These are phyloP conservation scores for Pochonia chlamydosporia DNA, from an alignment of 2,329 filamentous ascomycete genomes.

Conservation along the genomic window DNA sequence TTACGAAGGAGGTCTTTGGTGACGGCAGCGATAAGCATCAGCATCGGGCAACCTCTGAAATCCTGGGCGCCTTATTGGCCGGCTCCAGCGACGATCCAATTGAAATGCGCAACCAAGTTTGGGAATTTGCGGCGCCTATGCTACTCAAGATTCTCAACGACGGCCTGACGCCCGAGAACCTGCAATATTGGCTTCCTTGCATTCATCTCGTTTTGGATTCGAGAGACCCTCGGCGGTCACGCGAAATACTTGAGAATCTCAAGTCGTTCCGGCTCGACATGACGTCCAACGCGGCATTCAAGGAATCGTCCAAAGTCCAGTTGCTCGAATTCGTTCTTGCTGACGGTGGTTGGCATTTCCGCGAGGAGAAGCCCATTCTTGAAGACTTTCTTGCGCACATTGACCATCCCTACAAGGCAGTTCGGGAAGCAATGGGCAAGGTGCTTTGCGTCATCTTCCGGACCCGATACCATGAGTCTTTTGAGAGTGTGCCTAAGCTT, in stretches of 20 bases:
- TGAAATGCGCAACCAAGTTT: slow-evolving; percentile 69
- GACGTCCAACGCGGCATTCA: slow-evolving; percentile 94
- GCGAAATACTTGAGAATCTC: slow-evolving; percentile 79
- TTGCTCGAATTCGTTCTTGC: slow-evolving; percentile 82
- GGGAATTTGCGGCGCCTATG: slow-evolving; percentile 87
- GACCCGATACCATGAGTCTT: slow-evolving; percentile 90
- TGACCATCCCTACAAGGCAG: slow-evolving; percentile 96
- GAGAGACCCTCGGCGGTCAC: slow-evolving; percentile 82
- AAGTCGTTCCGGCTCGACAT: slow-evolving; percentile 87
- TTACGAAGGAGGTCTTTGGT: slow-evolving; percentile 72
- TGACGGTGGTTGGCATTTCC: slow-evolving; percentile 94
- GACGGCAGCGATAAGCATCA: slow-evolving; percentile 97
- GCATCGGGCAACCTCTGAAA: slow-evolving; percentile 91
- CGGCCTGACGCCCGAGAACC: slow-evolving; percentile 88
- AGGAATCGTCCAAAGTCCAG: slow-evolving; percentile 94
- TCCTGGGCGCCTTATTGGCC: slow-evolving; percentile 77
- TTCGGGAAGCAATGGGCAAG: slow-evolving; percentile 88
- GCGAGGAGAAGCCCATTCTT: slow-evolving; percentile 78
- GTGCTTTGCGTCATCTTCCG: slow-evolving; percentile 85
- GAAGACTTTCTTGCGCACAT: slow-evolving; percentile 86
- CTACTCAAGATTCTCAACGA: slow-evolving; percentile 83
- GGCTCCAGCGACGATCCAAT: slow-evolving; percentile 73
- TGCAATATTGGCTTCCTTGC: slow-evolving; percentile 91
- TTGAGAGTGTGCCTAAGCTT: slow-evolving; percentile 69
- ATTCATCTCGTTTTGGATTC: slow-evolving; percentile 82